Evolutionary conservation across 2,329 filamentous ascomycete genomes (phyloP).

Genomic region (Daldinia sp.): DNA sequence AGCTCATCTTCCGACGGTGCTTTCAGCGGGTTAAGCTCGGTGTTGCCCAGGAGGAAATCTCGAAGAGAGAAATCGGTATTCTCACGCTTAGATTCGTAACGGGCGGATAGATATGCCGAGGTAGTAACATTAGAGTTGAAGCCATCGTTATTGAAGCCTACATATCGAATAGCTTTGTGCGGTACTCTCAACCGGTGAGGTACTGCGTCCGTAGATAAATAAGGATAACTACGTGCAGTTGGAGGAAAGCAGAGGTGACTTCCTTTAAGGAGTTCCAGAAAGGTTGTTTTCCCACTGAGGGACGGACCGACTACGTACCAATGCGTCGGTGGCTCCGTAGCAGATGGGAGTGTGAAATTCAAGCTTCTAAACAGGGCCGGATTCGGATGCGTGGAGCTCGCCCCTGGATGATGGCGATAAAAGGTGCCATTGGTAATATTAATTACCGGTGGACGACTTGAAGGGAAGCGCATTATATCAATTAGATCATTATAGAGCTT

Average conservation of each 20-base stretch:
- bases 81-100: conserved; percentile 90
- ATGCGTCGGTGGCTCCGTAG: conserved; percentile 65
- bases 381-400: conserved; percentile 66
- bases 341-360: conserved; percentile 75
- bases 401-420: conserved; percentile 78
- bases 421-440: conserved; percentile 84
- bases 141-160: conserved; percentile 86
- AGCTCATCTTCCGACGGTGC: conserved; percentile 59
- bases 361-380: conserved; percentile 79
- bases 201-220: conserved; percentile 74
- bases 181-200: conserved; percentile 68
- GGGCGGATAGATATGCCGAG: conserved; percentile 87
- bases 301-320: conserved; percentile 90
- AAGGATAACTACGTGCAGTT: conserved; percentile 80
- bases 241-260: conserved; percentile 81
- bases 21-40: conserved; percentile 80
- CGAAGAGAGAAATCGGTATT: conserved; percentile 86
- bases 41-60: conserved; percentile 86
- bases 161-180: conserved; percentile 81
- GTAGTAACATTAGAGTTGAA: conserved; percentile 67
- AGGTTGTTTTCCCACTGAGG: conserved; percentile 81
- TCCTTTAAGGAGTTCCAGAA: conserved; percentile 83
- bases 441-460: conserved; percentile 69
- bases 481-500: conserved; percentile 40
- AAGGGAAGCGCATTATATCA: conserved; percentile 55